phyloP scores from a whole-genome alignment of 1,284 basidiomycete genomes.

The Austroboletus niveus region DNA sequence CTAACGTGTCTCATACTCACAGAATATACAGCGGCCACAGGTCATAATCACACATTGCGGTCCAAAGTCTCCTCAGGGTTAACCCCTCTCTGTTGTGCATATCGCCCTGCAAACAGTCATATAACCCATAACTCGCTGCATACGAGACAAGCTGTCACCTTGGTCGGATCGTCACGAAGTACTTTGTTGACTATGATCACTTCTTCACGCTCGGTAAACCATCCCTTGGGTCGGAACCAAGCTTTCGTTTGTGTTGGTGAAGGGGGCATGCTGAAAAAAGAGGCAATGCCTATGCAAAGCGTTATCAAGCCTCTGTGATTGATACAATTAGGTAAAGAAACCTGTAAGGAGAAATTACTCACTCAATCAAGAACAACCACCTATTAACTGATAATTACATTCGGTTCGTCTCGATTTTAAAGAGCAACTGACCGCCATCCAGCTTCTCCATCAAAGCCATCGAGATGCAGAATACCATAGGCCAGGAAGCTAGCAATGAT shows the following conservation, averaged over 20 bases:
- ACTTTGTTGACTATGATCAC: constrained; percentile 52
- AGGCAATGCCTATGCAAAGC: constrained; percentile 51
- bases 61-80: constrained; percentile 51
- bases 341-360: background rate
- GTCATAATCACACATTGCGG: constrained; percentile 58
- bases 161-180: constrained; percentile 68
- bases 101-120: constrained; percentile 39
- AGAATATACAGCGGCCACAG: constrained; percentile 69
- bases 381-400: background rate
- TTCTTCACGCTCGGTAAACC: constrained; percentile 60
- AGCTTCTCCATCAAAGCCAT: constrained; percentile 51
- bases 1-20: constrained; percentile 20
- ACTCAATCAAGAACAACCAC: constrained; percentile 23
- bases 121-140: too few species aligned
- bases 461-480: constrained; percentile 59
- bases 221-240: constrained; percentile 66
- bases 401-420: background rate
- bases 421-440: constrained; percentile 63
- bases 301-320: constrained; percentile 45
- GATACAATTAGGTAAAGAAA: too few species aligned
- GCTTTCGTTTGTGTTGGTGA: constrained; percentile 65
- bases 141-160: constrained; percentile 38
- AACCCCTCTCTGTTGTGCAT: constrained; percentile 80
- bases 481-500: constrained; percentile 61
- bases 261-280: constrained; percentile 69